Conservation (phyloP, 345 rosid species). For the Arabis hirsuta region DNA sequence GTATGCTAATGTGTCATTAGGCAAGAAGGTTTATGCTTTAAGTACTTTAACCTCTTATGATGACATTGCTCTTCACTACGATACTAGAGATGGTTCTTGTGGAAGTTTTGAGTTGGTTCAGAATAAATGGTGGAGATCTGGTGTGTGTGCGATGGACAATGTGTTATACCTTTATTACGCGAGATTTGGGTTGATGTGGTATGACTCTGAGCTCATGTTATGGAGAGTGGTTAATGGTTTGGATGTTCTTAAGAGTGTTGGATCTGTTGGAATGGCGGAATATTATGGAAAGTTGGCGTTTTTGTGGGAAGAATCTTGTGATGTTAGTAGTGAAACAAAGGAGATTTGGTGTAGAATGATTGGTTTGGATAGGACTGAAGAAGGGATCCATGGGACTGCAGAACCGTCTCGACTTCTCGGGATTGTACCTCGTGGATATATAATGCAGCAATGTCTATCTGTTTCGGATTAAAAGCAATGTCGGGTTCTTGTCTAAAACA, state of each 20-base stretch:
- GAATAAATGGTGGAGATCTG: neutral
- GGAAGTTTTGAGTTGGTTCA: neutral
- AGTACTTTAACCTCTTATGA: rapidly evolving
- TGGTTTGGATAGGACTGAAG: neutral
- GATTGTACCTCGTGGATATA: neutral
- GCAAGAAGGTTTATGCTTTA: slow-evolving; percentile 14
- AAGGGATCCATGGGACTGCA: neutral
- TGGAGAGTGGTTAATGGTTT: slow-evolving; percentile 10
- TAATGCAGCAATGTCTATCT: neutral
- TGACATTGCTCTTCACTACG: neutral
- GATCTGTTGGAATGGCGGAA: no score
- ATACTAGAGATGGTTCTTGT: slow-evolving; percentile 29
- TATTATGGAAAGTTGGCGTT: neutral
- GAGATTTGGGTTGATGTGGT: slow-evolving; percentile 26
- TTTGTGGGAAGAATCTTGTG: neutral
- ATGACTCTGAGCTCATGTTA: neutral
- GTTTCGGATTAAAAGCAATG: neutral
- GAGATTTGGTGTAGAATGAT: slow-evolving; percentile 25
- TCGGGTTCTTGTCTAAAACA: no score
- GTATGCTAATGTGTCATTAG: neutral
- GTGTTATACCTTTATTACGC: slow-evolving; percentile 21
- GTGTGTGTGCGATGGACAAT: slow-evolving; percentile 19
- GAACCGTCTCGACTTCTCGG: neutral
- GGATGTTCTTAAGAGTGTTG: no score
- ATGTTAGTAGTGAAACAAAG: neutral